Conservation (phyloP, 805 yeast species). For the Monosporozyma solicola region DNA sequence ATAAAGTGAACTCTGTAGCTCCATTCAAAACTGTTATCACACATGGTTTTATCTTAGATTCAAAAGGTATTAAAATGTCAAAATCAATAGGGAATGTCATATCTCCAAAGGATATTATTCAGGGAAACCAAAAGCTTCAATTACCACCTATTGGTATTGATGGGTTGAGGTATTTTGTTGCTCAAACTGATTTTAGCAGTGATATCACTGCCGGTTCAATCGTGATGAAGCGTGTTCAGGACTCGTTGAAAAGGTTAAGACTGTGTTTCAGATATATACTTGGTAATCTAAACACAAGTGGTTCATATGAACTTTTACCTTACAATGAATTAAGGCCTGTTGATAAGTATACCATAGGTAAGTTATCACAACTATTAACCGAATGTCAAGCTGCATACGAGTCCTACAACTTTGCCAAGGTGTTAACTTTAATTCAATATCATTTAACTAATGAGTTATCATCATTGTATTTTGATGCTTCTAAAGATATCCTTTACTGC, state of each 20-base stretch:
- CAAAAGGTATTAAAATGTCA: conserved; percentile 83
- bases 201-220: conserved; percentile 72
- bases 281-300: conserved; percentile 57
- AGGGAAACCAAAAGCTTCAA: conserved; percentile 43
- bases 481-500: conserved; percentile 80
- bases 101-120: conserved; percentile 56
- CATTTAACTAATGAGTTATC: conserved; percentile 73
- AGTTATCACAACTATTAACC: conserved; percentile 40
- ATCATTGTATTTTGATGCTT: conserved; percentile 74
- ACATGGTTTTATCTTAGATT: conserved; percentile 90
- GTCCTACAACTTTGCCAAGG: conserved; percentile 56
- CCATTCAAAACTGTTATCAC: conserved; percentile 77
- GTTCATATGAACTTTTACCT: conserved; percentile 28
- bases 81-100: conserved; percentile 83
- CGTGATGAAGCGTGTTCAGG: conserved; percentile 66
- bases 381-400: conserved; percentile 40
- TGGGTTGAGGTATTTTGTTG: conserved; percentile 85
- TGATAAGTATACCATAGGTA: conserved; percentile 58
- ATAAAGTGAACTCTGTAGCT: conserved; percentile 22
- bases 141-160: conserved; percentile 74
- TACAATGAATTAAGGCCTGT: conserved; percentile 35
- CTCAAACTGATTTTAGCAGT: conserved; percentile 74
- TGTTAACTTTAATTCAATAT: conserved; percentile 55
- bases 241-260: conserved; percentile 71
- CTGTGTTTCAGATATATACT: conserved; percentile 71